These are phyloP conservation scores for Candida morakotiae DNA, from an alignment of 805 yeast species.

Conservation along the genomic window DNA sequence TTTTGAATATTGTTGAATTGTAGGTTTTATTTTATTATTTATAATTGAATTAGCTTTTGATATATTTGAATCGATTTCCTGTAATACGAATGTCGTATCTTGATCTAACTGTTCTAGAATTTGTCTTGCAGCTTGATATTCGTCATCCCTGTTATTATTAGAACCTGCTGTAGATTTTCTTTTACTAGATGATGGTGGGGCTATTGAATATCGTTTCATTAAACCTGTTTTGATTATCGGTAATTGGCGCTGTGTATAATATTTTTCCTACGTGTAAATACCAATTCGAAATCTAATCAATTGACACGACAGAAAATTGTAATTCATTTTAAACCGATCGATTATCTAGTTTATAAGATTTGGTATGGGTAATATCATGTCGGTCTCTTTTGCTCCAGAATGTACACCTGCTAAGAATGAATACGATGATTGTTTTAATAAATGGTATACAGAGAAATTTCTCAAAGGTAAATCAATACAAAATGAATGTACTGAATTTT, in stretches of 20 bases:
- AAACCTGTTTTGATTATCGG: conserved; percentile 5
- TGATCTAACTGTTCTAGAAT: conserved; percentile 68
- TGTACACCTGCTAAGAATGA: conserved; percentile 82
- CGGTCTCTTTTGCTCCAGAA: conserved; percentile 91
- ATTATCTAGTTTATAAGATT: background rate
- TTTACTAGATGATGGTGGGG: conserved; percentile 29
- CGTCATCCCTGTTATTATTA: conserved; percentile 10
- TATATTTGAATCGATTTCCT: conserved; percentile 73
- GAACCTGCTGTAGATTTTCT: conserved; percentile 18
- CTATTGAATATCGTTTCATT: conserved; percentile 34
- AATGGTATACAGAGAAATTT: conserved; percentile 91
- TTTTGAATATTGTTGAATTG: conserved; percentile 54
- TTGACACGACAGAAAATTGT: conserved; percentile 1
- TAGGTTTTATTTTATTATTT: conserved; percentile 64
- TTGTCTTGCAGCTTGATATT: conserved; percentile 20
- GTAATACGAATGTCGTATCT: conserved; percentile 71
- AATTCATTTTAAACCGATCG: background rate
- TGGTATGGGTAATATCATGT: conserved; percentile 42
- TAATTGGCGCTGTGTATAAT: background rate
- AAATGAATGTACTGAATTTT: conserved; percentile 87
- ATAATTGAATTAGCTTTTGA: conserved; percentile 64
- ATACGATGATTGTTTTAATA: conserved; percentile 90
- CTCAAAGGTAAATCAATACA: conserved; percentile 50
- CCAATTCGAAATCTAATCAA: background rate
- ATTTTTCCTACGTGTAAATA: background rate